Evolutionary conservation across 768 basidiomycete species (phyloP), one percentile per base, ranked within the genome.

Genomic region (Krasilnikovozyma curviuscula): DNA sequence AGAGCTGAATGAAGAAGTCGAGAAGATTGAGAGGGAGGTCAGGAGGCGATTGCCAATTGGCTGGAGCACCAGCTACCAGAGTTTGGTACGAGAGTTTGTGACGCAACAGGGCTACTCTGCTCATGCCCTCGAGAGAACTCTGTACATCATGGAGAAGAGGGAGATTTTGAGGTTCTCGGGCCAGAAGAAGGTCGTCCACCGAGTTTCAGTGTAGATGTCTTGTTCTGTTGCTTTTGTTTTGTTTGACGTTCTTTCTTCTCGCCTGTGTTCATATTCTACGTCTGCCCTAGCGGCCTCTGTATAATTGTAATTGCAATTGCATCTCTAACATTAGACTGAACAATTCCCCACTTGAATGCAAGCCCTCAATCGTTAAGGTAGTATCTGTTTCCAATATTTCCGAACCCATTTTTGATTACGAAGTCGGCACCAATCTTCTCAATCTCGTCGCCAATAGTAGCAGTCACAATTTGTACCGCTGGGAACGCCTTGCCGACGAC

Each of bases 61-160:
- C 3, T 95, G 89, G 86, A 86, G 79, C 54, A 95, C 89, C 51
- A 89, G 85, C 58, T 97, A 97, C 60, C 83, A 89, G 63, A 83
- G 80, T 57, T 70, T 98, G 39, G 74, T 88, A 30, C 75, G 79
- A 53, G 91, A 97, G 66, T 97, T 97, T 60, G 88, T 93, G 7
- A 79, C 76, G 9, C 79, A 84, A 56, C 86, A 95, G 62, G 83
- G 85, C 4, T 93, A 80, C 61, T 81, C 81, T 31, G 39, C 40
- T 18, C 85, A 88, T 65, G 83, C 89, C 19, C 71, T 97, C 19
- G 93, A 98, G 63, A 70, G 86, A 54, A 85, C 83, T 18, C 65
- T 97, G 53, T 93, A 77, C 59, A 72, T 97, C 41, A 60, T 98
- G 68, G 93, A 98, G 71, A 91, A 93, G 69, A 71, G 86, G 54